phyloP scores from a whole-genome alignment of 2,329 filamentous ascomycete genomes.

The Truncatella angustata region DNA sequence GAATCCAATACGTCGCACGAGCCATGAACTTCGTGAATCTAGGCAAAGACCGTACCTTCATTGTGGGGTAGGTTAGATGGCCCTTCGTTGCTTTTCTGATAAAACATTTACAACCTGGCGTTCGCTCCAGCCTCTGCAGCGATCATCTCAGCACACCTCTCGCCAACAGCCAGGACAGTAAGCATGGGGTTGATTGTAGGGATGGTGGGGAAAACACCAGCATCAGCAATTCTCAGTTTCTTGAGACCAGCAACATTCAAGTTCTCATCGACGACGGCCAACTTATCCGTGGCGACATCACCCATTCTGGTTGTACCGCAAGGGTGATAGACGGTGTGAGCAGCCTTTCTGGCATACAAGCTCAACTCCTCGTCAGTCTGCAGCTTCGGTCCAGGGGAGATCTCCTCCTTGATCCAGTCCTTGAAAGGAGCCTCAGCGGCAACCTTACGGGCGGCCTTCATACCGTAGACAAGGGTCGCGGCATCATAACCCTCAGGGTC shows the following conservation, averaged over 20 bases:
- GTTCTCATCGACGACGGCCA: slow-evolving; percentile 77
- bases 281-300: slow-evolving; percentile 62
- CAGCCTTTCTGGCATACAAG: slow-evolving; percentile 77
- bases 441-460: slow-evolving; percentile 74
- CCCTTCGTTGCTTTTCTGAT: background rate
- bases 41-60: too few relatives aligned
- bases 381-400: slow-evolving; percentile 71
- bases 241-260: slow-evolving; percentile 71
- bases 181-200: slow-evolving; percentile 87
- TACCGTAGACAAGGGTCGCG: slow-evolving; percentile 73
- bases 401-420: slow-evolving; percentile 79
- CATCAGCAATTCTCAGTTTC: slow-evolving; percentile 77
- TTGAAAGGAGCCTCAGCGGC: slow-evolving; percentile 75
- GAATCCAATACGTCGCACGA: too few relatives aligned
- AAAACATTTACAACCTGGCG: slow-evolving; percentile 17
- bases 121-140: slow-evolving; percentile 58
- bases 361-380: slow-evolving; percentile 77
- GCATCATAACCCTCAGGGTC: slow-evolving; percentile 84
- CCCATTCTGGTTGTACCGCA: slow-evolving; percentile 92
- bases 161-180: slow-evolving; percentile 79
- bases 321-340: slow-evolving; percentile 89
- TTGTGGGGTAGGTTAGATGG: too few relatives aligned
- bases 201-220: slow-evolving; percentile 86
- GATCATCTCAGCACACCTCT: slow-evolving; percentile 82
- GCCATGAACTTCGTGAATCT: too few relatives aligned